These are phyloP conservation scores for Alternaria longipes DNA, from an alignment of 2,329 filamentous ascomycete species.

Conservation along the genomic window DNA sequence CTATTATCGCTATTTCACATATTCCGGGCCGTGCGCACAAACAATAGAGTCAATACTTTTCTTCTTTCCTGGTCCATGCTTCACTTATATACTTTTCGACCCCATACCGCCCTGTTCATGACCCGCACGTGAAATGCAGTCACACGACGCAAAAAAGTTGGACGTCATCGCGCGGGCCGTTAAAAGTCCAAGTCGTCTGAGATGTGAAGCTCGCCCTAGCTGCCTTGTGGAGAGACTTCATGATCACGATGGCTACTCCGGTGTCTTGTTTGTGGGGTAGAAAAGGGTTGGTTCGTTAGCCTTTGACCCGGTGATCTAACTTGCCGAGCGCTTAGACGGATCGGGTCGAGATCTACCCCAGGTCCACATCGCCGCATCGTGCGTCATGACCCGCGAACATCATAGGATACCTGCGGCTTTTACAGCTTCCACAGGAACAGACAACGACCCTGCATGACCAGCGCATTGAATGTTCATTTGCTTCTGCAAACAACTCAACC, in stretches of 20 bases:
- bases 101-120: background rate
- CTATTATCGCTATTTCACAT: background rate
- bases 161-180: background rate
- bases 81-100: background rate
- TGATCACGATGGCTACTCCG: background rate
- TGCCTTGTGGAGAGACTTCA: background rate
- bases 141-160: background rate
- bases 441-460: background rate
- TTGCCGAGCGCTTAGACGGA: background rate
- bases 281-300: conserved; percentile 1
- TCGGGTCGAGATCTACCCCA: conserved; percentile 1
- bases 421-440: background rate
- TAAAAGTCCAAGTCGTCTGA: background rate
- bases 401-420: background rate
- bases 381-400: conserved; percentile 4
- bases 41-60: background rate
- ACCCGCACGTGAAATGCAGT: background rate
- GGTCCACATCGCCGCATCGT: conserved; percentile 1
- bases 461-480: fast-evolving
- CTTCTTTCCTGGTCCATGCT: background rate
- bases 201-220: background rate
- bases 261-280: conserved; percentile 6
- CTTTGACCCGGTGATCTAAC: conserved; percentile 7
- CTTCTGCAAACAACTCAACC: background rate
- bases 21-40: background rate